Conservation (phyloP, 306 rosid species). For the Quercus alba region DNA sequence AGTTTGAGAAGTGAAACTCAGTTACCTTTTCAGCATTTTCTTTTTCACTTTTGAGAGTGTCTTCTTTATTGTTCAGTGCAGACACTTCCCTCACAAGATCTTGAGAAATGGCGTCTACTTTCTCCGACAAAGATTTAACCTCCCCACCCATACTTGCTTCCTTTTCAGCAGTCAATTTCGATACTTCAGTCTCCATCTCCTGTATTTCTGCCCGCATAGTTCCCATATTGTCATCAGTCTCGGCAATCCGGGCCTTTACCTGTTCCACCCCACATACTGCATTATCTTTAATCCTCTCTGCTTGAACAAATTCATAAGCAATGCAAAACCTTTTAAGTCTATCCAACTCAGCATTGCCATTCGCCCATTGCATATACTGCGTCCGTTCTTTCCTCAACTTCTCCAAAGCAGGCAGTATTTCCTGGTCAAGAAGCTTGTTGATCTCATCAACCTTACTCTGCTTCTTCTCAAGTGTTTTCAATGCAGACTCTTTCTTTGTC, state of each 20-base stretch:
- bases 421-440: constrained; percentile 92
- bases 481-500: constrained; percentile 92
- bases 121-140: constrained; percentile 71
- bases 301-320: constrained; percentile 78
- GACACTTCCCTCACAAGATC: constrained; percentile 79
- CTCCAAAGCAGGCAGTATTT: constrained; percentile 95
- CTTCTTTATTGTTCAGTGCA: constrained; percentile 66
- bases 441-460: constrained; percentile 97
- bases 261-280: constrained; percentile 73
- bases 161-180: constrained; percentile 69
- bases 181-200: constrained; percentile 72
- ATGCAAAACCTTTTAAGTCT: constrained; percentile 81
- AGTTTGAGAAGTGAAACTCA: constrained; percentile 7
- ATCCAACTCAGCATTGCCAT: constrained; percentile 93
- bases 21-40: constrained; percentile 68
- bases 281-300: constrained; percentile 68
- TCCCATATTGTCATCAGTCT: constrained; percentile 51
- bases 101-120: constrained; percentile 68
- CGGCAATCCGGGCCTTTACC: constrained; percentile 63
- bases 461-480: constrained; percentile 99
- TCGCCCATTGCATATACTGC: constrained; percentile 98
- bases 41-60: constrained; percentile 70
- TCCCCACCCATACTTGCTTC: constrained; percentile 94
- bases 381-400: constrained; percentile 89
- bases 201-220: constrained; percentile 47